phyloP scores from a whole-genome alignment of 2,329 filamentous ascomycete species.

The Penicillium freii region DNA sequence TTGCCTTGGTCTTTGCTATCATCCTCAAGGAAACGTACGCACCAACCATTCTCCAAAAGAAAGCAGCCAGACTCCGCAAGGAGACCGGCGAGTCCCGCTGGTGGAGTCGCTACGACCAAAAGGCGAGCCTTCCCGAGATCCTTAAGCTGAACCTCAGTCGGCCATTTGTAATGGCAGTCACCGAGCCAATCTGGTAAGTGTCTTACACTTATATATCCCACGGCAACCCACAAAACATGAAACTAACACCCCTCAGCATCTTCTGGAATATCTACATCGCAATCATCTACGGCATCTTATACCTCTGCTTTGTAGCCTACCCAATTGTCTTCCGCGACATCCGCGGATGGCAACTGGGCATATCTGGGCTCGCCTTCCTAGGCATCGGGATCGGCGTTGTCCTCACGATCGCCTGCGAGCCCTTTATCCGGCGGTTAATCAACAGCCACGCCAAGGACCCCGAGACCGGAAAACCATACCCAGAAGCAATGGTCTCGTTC shows the following conservation, averaged over 20 bases:
- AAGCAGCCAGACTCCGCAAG: conserved; percentile 63
- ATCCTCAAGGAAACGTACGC: conserved; percentile 73
- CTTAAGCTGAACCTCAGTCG: conserved; percentile 73
- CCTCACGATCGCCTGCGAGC: conserved; percentile 56
- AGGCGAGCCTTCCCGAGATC: conserved; percentile 61
- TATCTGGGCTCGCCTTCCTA: conserved; percentile 74
- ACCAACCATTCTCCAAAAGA: conserved; percentile 66
- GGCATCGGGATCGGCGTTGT: conserved; percentile 64
- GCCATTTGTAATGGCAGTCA: conserved; percentile 73
- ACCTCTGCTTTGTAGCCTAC: conserved; percentile 87
- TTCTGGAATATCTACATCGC: conserved; percentile 71
- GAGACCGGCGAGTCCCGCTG: conserved; percentile 69
- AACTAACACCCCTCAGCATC: conserved; percentile 52
- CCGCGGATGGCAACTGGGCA: conserved; percentile 73
- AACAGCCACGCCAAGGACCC: conserved; percentile 73
- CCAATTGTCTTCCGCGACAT: conserved; percentile 75
- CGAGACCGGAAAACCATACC: conserved; percentile 67
- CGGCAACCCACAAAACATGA: not conserved
- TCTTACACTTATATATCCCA: not conserved
- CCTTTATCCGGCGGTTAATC: conserved; percentile 73
- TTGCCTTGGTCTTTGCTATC: conserved; percentile 58
- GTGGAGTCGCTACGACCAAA: conserved; percentile 79
- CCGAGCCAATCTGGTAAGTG: conserved; percentile 77
- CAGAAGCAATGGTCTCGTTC: conserved; percentile 77
- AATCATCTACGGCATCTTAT: conserved; percentile 80